phyloP scores from a whole-genome alignment of 495 filamentous ascomycete species.

The Podospora pseudoanserina region DNA sequence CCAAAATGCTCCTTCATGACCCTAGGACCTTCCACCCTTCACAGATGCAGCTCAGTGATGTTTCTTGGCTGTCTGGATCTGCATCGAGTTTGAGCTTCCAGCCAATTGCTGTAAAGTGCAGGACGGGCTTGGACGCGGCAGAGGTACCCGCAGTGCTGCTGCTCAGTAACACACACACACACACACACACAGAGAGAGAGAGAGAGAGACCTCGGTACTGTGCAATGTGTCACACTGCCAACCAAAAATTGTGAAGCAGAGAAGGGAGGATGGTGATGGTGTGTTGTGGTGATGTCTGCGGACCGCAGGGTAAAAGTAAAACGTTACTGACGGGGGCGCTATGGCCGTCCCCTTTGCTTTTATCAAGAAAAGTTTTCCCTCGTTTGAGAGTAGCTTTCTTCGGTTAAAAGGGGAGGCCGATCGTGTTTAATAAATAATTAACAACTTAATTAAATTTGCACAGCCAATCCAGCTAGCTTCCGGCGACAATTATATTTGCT shows the following conservation, averaged over 20 bases:
- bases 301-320: background rate
- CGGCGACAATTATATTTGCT: conserved; percentile 27
- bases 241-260: background rate
- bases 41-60: background rate
- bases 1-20: background rate
- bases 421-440: conserved; percentile 30
- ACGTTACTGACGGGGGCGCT: background rate
- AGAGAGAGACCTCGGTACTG: background rate
- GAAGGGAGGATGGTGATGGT: background rate
- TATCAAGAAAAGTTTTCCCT: conserved; percentile 21
- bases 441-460: conserved; percentile 26
- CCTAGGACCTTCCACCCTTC: background rate
- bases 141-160: background rate
- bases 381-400: conserved; percentile 13
- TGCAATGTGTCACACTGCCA: background rate
- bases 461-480: conserved; percentile 28
- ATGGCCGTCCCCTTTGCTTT: conserved; percentile 1
- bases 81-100: background rate
- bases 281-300: background rate
- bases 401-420: conserved; percentile 27
- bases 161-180: background rate
- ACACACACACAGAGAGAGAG: no score
- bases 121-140: conserved; percentile 1
- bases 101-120: background rate
- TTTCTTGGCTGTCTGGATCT: conserved; percentile 1